Conservation (phyloP, 495 filamentous ascomycete genomes). For the Aspergillus funiculosus region DNA sequence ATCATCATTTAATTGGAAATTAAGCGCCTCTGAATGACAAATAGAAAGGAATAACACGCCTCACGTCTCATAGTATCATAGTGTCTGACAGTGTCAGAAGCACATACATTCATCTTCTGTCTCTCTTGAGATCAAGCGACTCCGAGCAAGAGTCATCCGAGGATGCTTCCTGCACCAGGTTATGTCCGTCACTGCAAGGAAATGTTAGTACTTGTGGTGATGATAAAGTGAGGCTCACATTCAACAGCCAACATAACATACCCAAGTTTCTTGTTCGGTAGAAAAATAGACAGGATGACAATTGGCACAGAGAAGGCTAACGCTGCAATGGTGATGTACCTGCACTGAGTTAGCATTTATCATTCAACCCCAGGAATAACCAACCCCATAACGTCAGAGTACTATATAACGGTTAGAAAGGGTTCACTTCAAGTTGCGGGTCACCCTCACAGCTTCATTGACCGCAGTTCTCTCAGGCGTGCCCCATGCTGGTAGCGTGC, state of each 20-base stretch:
- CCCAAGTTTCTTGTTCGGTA: conserved; percentile 42
- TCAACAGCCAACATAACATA: too few species aligned
- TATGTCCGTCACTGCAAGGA: conserved; percentile 27
- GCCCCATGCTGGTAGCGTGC: conserved; percentile 37
- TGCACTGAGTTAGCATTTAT: conserved; percentile 4
- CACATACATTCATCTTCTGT: background rate
- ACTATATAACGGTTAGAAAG: conserved; percentile 25
- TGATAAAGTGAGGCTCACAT: too few species aligned
- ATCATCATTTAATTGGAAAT: too few species aligned
- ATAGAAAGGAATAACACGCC: too few species aligned
- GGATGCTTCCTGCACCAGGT: conserved; percentile 24
- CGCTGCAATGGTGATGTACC: conserved; percentile 43
- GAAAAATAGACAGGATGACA: conserved; percentile 33
- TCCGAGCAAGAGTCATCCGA: background rate
- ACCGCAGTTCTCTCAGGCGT: conserved; percentile 35
- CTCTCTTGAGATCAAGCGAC: background rate
- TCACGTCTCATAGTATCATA: conserved; percentile 1
- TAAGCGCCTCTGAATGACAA: too few species aligned
- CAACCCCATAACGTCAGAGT: conserved; percentile 40
- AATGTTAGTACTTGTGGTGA: conserved; percentile 5
- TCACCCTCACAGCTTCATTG: conserved; percentile 34
- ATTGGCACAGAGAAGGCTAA: conserved; percentile 35
- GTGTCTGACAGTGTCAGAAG: too few species aligned
- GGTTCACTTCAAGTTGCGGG: background rate
- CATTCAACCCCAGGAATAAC: background rate